Conservation (phyloP, 2,329 filamentous ascomycete species). For the Epichloe typhina region DNA sequence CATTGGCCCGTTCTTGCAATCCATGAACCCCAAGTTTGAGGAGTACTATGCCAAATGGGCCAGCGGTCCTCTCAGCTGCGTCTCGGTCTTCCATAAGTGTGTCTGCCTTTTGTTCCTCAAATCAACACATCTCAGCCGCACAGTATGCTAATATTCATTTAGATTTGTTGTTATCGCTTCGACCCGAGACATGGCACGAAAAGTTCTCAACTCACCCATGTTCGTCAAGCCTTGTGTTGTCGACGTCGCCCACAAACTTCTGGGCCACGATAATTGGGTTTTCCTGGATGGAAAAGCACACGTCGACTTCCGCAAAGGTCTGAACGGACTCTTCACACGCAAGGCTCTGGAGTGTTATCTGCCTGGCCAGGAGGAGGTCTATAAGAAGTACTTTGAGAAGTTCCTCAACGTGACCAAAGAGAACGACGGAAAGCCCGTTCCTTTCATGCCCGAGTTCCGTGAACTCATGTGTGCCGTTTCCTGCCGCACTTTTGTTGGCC, state of each 20-base stretch:
- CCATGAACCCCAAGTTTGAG: slow-evolving; percentile 80
- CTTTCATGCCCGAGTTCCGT: slow-evolving; percentile 86
- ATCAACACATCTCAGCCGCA: not conserved
- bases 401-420: slow-evolving; percentile 67
- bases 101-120: slow-evolving; percentile 12
- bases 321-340: slow-evolving; percentile 90
- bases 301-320: slow-evolving; percentile 91
- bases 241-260: slow-evolving; percentile 83
- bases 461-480: slow-evolving; percentile 92
- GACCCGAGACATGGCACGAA: slow-evolving; percentile 86
- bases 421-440: slow-evolving; percentile 57
- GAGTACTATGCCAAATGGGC: slow-evolving; percentile 88
- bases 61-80: slow-evolving; percentile 85
- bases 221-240: slow-evolving; percentile 96
- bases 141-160: not conserved
- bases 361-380: slow-evolving; percentile 84
- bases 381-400: slow-evolving; percentile 70
- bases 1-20: slow-evolving; percentile 91
- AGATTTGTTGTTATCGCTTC: slow-evolving; percentile 97
- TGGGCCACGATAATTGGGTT: slow-evolving; percentile 88
- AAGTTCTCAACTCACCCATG: slow-evolving; percentile 86
- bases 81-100: slow-evolving; percentile 98
- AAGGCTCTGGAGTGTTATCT: slow-evolving; percentile 79
- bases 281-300: slow-evolving; percentile 92
- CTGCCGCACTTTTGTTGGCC: slow-evolving; percentile 90